Evolutionary conservation across 1,284 basidiomycete genomes (phyloP).

Genomic region (Ustilago lituana): DNA sequence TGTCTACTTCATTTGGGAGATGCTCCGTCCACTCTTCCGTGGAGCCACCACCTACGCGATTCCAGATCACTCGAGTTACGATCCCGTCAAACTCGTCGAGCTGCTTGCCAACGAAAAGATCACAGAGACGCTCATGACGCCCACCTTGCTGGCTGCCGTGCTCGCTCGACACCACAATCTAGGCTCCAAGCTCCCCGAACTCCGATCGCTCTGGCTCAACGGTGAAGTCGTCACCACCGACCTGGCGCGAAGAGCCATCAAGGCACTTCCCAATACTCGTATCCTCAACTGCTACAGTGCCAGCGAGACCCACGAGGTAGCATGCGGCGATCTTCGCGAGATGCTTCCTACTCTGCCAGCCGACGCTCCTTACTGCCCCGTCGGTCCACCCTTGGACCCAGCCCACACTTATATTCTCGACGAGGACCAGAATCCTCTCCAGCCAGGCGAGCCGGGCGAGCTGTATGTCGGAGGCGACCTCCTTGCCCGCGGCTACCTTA

Average conservation of each 20-base stretch:
- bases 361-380: slow-evolving; percentile 56
- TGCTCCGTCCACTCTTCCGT: slow-evolving; percentile 62
- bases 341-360: slow-evolving; percentile 30
- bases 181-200: slow-evolving; percentile 51
- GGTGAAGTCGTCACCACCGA: slow-evolving; percentile 66
- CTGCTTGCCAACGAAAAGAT: slow-evolving; percentile 55
- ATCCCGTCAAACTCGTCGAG: slow-evolving; percentile 60
- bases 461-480: slow-evolving; percentile 64
- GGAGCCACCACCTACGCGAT: slow-evolving; percentile 64
- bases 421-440: slow-evolving; percentile 50
- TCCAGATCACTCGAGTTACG: slow-evolving; percentile 63
- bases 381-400: slow-evolving; percentile 60
- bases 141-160: slow-evolving; percentile 63
- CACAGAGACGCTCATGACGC: slow-evolving; percentile 67
- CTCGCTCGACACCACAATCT: slow-evolving; percentile 56
- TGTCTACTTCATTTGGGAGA: slow-evolving; percentile 67
- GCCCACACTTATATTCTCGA: slow-evolving; percentile 63
- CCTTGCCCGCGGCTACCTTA: slow-evolving; percentile 65
- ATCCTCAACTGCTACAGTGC: slow-evolving; percentile 66
- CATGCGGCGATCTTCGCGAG: slow-evolving; percentile 58
- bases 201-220: slow-evolving; percentile 65
- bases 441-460: slow-evolving; percentile 56
- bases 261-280: slow-evolving; percentile 58
- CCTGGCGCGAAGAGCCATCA: slow-evolving; percentile 57
- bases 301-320: slow-evolving; percentile 66